Percentiles rank a stretch among this genome's conserved stretches.
Conservation (phyloP, 2,329 filamentous ascomycete genomes). For the Pseudogymnoascus sp. region DNA sequence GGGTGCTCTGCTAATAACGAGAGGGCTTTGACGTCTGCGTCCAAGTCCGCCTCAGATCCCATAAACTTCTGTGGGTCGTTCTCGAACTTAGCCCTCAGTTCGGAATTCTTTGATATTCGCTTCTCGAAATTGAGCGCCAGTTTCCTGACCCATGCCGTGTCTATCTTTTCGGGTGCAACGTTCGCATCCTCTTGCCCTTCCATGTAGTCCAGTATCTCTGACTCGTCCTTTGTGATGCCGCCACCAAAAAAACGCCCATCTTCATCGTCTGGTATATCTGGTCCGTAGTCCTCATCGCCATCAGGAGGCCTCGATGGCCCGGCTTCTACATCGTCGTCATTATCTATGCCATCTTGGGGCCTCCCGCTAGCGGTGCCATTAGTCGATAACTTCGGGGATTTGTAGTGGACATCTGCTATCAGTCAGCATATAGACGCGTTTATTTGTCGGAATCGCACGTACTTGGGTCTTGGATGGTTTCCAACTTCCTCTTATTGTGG, state of each 20-base stretch:
- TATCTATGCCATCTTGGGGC: conserved; percentile 20
- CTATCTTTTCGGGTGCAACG: conserved; percentile 62
- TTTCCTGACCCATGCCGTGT: conserved; percentile 73
- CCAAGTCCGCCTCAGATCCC: conserved; percentile 77
- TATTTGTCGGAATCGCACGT: neutral
- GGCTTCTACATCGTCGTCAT: conserved; percentile 38
- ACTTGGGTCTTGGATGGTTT: conserved; percentile 8
- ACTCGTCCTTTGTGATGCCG: conserved; percentile 73
- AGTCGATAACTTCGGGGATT: conserved; percentile 9
- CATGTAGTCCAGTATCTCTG: conserved; percentile 79
- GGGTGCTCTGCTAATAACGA: conserved; percentile 83
- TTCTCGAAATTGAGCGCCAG: conserved; percentile 80
- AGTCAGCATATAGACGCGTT: neutral
- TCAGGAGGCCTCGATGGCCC: conserved; percentile 44
- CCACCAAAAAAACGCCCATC: conserved; percentile 95
- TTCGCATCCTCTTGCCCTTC: conserved; percentile 52
- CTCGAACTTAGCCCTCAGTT: conserved; percentile 79
- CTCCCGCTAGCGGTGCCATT: conserved; percentile 13
- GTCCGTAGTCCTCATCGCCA: conserved; percentile 48
- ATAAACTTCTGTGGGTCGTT: conserved; percentile 75
- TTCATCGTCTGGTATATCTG: conserved; percentile 61
- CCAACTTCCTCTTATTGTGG: conserved; percentile 10
- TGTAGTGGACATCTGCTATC: conserved; percentile 1
- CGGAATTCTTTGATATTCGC: conserved; percentile 82
- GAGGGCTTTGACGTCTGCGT: conserved; percentile 77